Evolutionary conservation across 2,329 filamentous ascomycete species (phyloP).

Genomic region (Stemphylium beticola): DNA sequence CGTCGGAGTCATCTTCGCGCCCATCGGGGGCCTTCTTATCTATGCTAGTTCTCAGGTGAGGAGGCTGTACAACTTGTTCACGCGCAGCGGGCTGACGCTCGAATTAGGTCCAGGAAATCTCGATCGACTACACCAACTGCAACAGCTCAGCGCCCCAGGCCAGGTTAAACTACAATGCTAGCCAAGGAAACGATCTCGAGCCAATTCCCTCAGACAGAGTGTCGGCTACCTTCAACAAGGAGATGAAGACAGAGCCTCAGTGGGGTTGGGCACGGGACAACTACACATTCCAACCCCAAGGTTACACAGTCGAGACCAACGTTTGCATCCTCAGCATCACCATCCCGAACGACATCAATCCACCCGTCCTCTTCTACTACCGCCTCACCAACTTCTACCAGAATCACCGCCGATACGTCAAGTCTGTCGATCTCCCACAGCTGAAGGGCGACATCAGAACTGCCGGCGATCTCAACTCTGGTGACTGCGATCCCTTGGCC

Average conservation of each 20-base stretch:
- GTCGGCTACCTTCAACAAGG: slow-evolving; percentile 72
- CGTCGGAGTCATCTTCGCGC: slow-evolving; percentile 89
- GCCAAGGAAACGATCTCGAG: slow-evolving; percentile 42
- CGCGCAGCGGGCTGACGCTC: slow-evolving; percentile 18
- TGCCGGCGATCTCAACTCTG: slow-evolving; percentile 65
- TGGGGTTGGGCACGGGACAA: slow-evolving; percentile 47
- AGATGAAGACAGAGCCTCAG: slow-evolving; percentile 40
- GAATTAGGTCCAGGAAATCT: slow-evolving; percentile 81
- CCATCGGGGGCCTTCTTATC: slow-evolving; percentile 84
- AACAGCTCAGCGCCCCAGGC: slow-evolving; percentile 59
- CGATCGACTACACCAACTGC: slow-evolving; percentile 90
- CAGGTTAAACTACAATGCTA: slow-evolving; percentile 22
- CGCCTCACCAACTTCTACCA: slow-evolving; percentile 98
- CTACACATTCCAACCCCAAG: slow-evolving; percentile 40
- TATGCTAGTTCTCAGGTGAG: slow-evolving; percentile 81
- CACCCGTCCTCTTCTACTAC: slow-evolving; percentile 93
- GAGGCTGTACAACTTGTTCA: slow-evolving; percentile 28
- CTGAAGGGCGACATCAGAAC: slow-evolving; percentile 73
- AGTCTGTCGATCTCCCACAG: slow-evolving; percentile 83
- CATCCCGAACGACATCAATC: slow-evolving; percentile 77
- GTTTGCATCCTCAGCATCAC: slow-evolving; percentile 78
- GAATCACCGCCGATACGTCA: slow-evolving; percentile 95
- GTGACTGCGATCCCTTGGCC: slow-evolving; percentile 77
- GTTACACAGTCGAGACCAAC: slow-evolving; percentile 44
- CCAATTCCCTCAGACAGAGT: slow-evolving; percentile 66